Evolutionary conservation across 2,329 filamentous ascomycete genomes (phyloP).

Genomic region (Leptographium lundbergii): DNA sequence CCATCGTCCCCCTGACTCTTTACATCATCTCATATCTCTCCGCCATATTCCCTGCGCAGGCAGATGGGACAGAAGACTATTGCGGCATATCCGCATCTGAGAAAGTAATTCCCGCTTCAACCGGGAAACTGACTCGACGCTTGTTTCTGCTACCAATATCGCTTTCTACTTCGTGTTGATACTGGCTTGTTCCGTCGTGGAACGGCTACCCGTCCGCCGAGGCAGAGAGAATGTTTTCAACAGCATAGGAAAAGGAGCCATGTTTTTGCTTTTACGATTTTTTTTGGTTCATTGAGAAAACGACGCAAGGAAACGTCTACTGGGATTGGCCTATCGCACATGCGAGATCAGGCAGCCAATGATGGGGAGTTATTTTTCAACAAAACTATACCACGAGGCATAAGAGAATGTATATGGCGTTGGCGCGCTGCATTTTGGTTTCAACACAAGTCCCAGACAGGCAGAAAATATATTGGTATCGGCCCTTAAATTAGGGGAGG

Average conservation of each 20-base stretch:
- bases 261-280: conserved; percentile 1
- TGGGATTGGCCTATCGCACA: neutral
- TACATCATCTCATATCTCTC: neutral
- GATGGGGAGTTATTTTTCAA: conserved; percentile 5
- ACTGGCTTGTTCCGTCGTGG: neutral
- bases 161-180: neutral
- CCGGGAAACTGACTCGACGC: neutral
- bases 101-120: conserved; percentile 3
- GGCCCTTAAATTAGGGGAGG: neutral
- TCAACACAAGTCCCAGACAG: conserved; percentile 1
- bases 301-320: neutral
- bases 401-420: conserved; percentile 1
- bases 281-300: neutral
- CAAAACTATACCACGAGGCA: conserved; percentile 4
- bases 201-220: no score
- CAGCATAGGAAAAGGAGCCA: conserved; percentile 16
- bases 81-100: neutral
- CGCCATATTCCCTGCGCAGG: neutral
- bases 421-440: conserved; percentile 6
- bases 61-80: neutral
- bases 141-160: neutral
- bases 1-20: neutral
- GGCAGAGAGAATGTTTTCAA: conserved; percentile 17
- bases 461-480: neutral
- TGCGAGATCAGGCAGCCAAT: neutral